Evolutionary conservation across 139 green algal species (phyloP), one percentile per base, ranked within the genome.

Genomic region (Klebsormidium nitens): DNA sequence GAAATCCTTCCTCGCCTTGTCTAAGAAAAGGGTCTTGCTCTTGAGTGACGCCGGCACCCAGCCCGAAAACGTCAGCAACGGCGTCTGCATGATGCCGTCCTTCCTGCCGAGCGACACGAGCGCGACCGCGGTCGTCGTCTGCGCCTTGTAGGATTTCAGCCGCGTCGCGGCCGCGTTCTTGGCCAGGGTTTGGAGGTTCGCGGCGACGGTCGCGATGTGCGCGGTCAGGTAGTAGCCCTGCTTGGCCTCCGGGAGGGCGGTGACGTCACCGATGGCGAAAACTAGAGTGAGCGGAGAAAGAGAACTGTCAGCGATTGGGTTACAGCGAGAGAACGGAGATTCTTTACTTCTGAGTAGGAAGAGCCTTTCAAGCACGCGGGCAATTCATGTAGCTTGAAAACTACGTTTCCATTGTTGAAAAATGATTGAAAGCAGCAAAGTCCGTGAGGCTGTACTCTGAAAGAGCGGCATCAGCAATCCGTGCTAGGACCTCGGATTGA

Each of bases 1-100:
- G 1, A 78, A 36, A 5, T 78, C 70, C 23, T 2, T 17, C 14
- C 70, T 28, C 23, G 32, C 32, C 64, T 78, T 78, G 48, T n/a
- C 17, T 1, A 78, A 71, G 36, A 78, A 78, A 17, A 78, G 39
- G 29, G n/a, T 40, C 38, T 78, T 78, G 64, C 66, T 77, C 64
- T 78, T 78, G 19, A 78, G 64, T n/a, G 28, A 36, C 11, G 62
- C 50, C 14, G 70, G 70, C 14, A 78, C 2, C 29, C 37, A 67
- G 14, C 70, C 70, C 31, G 42, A 66, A 36, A 78, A 73, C 11
- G 64, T 66, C 0, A 34, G 35, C n/a, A 78, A 60, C 23, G 70
- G 70, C 5, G 66, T 28, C 49, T 78, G 70, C 0, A 48, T 46
- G 6, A 78, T 8, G 3, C 70, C 70, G 28, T 78, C 14, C 11